Evolutionary conservation across 805 yeast genomes (phyloP).

Genomic region (Kazachstania viticola): DNA sequence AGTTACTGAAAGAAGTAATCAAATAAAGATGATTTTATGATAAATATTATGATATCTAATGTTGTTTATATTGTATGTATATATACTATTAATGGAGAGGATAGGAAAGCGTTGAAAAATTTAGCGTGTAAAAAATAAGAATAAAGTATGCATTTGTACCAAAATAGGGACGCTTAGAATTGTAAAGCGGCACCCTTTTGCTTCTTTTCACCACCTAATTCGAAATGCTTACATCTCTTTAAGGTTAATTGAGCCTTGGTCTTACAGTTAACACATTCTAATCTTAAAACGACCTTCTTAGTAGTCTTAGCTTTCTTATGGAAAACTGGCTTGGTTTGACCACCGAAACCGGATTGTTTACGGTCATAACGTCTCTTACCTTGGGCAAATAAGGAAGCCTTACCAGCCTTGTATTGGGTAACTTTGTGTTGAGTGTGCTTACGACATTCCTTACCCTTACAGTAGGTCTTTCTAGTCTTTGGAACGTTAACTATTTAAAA

Average conservation of each 20-base stretch:
- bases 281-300: conserved; percentile 98
- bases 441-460: conserved; percentile 98
- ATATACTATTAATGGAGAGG: too few relatives aligned
- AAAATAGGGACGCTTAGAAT: conserved; percentile 66
- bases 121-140: too few relatives aligned
- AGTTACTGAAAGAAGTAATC: too few relatives aligned
- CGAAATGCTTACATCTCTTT: conserved; percentile 99
- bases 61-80: too few relatives aligned
- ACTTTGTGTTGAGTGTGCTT: conserved; percentile 99
- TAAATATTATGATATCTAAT: too few relatives aligned
- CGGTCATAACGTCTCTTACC: conserved; percentile 99
- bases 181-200: conserved; percentile 99
- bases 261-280: conserved; percentile 98
- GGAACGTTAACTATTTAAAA: conserved; percentile 86
- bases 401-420: conserved; percentile 99
- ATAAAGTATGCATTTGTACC: too few relatives aligned
- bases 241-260: conserved; percentile 95
- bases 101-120: not conserved
- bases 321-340: conserved; percentile 99
- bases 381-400: conserved; percentile 97
- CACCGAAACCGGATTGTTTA: conserved; percentile 99
- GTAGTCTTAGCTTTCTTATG: conserved; percentile 99
- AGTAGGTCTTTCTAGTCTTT: conserved; percentile 99
- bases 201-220: conserved; percentile 99
- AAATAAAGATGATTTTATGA: too few relatives aligned